Evolutionary conservation across 2,329 filamentous ascomycete genomes (phyloP), one percentile per base, ranked within the genome.

Genomic region (Pseudocercospora crystallina): DNA sequence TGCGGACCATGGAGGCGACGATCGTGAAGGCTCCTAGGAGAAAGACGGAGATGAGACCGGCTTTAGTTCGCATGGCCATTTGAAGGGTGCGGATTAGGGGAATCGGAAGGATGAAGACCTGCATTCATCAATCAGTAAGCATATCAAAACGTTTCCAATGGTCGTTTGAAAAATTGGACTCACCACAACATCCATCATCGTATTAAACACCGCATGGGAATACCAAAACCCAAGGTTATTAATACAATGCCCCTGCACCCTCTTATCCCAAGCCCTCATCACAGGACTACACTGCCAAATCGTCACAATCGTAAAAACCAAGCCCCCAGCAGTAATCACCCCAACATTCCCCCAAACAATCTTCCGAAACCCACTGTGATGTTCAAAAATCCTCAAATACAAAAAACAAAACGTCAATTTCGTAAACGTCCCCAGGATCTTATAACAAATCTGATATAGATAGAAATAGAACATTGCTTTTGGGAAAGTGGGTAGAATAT

Each of bases 21-120:
- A 65, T 64, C 13, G 59, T 59, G 39, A 64, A 65, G 10, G 54
- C 54, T 10, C 61, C 62, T 2, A 65, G 56, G 13, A 35, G 34
- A 44, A 65, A 65, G 14, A 63, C 54, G 5, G 59, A 48, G 13
- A 60, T 48, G 2, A 65, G 39, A 3, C 63, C 62, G 32, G 46
- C 40, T 39, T 57, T 65, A 13, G 58, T 56, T 5, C 47, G 42
- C 8, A 46, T 32, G n/a, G 49, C 42, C n/a, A 64, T 54, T 32
- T 62, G 59, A 4, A 68, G 47, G 3, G 38, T 58, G 32, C 51
- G 47, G 31, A 68, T 58, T 12, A 62, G 44, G 1, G 62, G 62
- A 12, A 68, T 58, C 2, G 65, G 65, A 9, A 68, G 53, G 33
- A 60, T 15, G 53, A 58, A 66, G 44, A 68, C 55, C 57, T 49